Conservation (phyloP, 805 yeast species). For the Naumovozyma castellii region DNA sequence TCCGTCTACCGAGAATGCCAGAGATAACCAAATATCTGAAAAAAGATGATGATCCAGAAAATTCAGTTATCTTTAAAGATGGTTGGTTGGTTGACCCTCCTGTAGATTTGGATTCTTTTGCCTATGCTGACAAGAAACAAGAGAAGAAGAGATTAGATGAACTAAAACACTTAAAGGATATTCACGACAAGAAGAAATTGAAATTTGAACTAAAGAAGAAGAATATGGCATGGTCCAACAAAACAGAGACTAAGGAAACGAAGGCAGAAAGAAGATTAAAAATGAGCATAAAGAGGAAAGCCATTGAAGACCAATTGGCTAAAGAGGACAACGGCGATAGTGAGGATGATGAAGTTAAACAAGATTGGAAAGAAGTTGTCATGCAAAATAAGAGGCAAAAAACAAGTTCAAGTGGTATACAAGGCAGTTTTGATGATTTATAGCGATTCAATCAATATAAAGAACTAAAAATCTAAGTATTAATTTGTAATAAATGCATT, state of each 20-base stretch:
- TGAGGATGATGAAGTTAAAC: conserved; percentile 37
- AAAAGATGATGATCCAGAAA: conserved; percentile 41
- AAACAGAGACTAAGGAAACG: conserved; percentile 50
- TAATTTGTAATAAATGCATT: too few species aligned
- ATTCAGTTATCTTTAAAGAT: conserved; percentile 26
- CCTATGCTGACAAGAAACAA: conserved; percentile 53
- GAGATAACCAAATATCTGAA: conserved; percentile 51
- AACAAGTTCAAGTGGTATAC: conserved; percentile 31
- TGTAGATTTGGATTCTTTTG: conserved; percentile 59
- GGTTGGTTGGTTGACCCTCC: conserved; percentile 63
- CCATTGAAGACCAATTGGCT: conserved; percentile 43
- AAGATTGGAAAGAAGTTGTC: conserved; percentile 86
- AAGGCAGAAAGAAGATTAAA: conserved; percentile 59
- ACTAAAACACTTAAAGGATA: conserved; percentile 37
- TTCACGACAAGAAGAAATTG: conserved; percentile 29
- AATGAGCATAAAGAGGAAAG: conserved; percentile 44
- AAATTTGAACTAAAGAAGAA: conserved; percentile 39
- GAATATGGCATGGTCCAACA: conserved; percentile 76
- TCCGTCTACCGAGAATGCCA: conserved; percentile 91
- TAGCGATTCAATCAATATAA: too few species aligned
- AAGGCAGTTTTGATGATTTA: conserved; percentile 55
- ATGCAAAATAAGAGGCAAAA: conserved; percentile 54
- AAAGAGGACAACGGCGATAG: conserved; percentile 33
- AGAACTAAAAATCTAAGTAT: too few species aligned
- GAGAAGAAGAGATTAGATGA: conserved; percentile 56